Base-by-base conservation (phyloP, 129 eudicot genomes). In the Flaveria robusta region DNA sequence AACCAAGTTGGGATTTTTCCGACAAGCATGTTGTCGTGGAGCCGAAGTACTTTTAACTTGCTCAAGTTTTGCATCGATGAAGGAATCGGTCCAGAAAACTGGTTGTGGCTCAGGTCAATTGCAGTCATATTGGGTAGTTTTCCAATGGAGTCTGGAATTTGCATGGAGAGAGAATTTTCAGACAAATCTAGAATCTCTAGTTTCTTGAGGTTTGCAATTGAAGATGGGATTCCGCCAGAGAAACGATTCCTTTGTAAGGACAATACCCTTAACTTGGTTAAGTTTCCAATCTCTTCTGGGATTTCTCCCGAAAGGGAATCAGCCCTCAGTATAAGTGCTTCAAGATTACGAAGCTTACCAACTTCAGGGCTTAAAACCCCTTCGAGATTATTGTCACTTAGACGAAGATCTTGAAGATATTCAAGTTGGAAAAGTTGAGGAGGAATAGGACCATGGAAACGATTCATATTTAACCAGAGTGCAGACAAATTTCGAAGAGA, bases 1-100 rank as follows among this genome's bases (percentile, higher is more conserved):
- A 88, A 67, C 93, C 85, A 81, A 13, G 88, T 3, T 19, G 93
- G 87, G 3, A 86, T 88, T 20, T 76, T 80, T 29, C 93, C 90
- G 1, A 2, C 11, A 39, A 88, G 82, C 82, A 10, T 8, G 81
- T 88, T 88, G 26, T 76, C 29, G 19, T 79, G 75, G 22, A 88
- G 70, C 73, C 22, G 50, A n/a, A 86, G 77, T 1, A 79, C 60
- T 76, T 62, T 79, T 76, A 88, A 70, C 63, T 81, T 83, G 56
- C 71, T 76, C 63, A 81, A 37, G n/a, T 83, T 77, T 34, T 34
- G 77, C 47, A 88, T 56, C 5, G 88, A 86, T 23, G 65, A 49
- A 3, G 88, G 90, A 37, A 88, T 78, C 16, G 55, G 29, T 20
- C 89, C 92, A 0, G 79, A 72, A 49, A 88, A 69, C 66, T 20